A percentile compares a stretch with the other conserved stretches of the same genome.
phyloP scores from a whole-genome alignment of 2,329 filamentous ascomycete genomes.

The Pseudocercospora crystallina region DNA sequence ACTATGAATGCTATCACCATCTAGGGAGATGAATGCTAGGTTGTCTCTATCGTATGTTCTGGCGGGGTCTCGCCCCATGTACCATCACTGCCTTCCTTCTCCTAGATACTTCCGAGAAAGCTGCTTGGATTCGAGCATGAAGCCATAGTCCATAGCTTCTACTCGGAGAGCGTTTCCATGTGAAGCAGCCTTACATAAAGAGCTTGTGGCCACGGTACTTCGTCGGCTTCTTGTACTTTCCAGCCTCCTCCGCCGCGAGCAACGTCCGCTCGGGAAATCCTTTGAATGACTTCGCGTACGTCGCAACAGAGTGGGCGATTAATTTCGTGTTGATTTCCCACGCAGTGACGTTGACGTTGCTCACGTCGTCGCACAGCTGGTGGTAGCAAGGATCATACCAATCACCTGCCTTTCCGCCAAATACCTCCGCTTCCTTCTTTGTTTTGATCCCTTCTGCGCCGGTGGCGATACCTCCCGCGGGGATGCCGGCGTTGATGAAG shows the following conservation, averaged over 20 bases:
- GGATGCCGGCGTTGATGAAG: slow-evolving; percentile 25
- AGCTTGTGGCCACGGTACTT: slow-evolving; percentile 25
- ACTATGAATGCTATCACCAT: too few species aligned
- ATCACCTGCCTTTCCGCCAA: slow-evolving; percentile 63
- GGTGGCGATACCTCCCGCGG: slow-evolving; percentile 24
- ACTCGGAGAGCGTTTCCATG: too few species aligned
- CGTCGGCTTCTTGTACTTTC: slow-evolving; percentile 13
- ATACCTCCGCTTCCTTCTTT: slow-evolving; percentile 61
- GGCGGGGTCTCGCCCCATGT: too few species aligned
- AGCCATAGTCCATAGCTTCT: too few species aligned
- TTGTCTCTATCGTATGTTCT: too few species aligned
- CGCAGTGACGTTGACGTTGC: slow-evolving; percentile 53
- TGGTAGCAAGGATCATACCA: slow-evolving; percentile 44
- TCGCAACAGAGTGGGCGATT: slow-evolving; percentile 72
- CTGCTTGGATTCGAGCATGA: too few species aligned
- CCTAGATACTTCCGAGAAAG: too few species aligned
- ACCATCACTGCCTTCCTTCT: too few species aligned
- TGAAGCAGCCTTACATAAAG: slow-evolving; percentile 21
- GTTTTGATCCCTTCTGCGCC: slow-evolving; percentile 70
- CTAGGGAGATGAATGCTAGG: too few species aligned
- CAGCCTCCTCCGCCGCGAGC: slow-evolving; percentile 2
- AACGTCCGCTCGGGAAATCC: slow-evolving; percentile 48
- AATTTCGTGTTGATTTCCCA: slow-evolving; percentile 57
- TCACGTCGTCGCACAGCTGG: slow-evolving; percentile 37
- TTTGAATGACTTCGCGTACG: slow-evolving; percentile 64